Base-by-base conservation (phyloP, 192 early-diverging fungal species). In the Polychytrium aggregatum region DNA sequence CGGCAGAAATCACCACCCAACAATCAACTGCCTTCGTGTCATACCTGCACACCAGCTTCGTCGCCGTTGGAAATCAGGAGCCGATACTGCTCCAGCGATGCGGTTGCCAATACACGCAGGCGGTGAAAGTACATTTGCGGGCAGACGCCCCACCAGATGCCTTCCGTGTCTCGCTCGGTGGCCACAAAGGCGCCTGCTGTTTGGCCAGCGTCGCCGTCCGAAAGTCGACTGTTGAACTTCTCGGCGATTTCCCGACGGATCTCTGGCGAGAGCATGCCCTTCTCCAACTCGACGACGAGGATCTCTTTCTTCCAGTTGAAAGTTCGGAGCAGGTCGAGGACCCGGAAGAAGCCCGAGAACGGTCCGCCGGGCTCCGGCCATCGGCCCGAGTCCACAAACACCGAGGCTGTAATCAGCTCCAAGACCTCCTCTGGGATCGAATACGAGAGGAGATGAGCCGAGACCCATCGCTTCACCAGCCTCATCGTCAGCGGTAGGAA, bases 381-480 rank as follows among this genome's bases (percentile, higher is more conserved):
- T 28, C 57, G 36, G 20, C 46, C 39, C 22, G 84, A 57, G 14
- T 82, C 70, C 18, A 83, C 64, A 60, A 86, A 97, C 22, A 87
- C 79, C 1, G 63, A 59, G 0, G 80, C 79, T 29, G 72, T 80
- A 17, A 92, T 24, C 0, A 91, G 57, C 60, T 97, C 93, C 28
- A 88, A 64, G 17, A 80, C 49, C 62, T 93, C 87, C 38, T 85
- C 83, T 0, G 78, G 57, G 5, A 95, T 70, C 17, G 50, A 50
- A 4, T 37, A 7, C 1, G 63, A 51, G 25, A 85, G 70, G 5
- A 93, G 67, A 54, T 98, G 92, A 18, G 83, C 69, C 7, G 80
- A 68, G 24, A 92, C 62, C 90, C 90, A 98, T 49, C 90, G 78
- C 73, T 98, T 98, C 17, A 78, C 60, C 43, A 98, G 64, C 17